Evolutionary conservation across 805 yeast genomes (phyloP).

Genomic region (Lipomyces sp.): DNA sequence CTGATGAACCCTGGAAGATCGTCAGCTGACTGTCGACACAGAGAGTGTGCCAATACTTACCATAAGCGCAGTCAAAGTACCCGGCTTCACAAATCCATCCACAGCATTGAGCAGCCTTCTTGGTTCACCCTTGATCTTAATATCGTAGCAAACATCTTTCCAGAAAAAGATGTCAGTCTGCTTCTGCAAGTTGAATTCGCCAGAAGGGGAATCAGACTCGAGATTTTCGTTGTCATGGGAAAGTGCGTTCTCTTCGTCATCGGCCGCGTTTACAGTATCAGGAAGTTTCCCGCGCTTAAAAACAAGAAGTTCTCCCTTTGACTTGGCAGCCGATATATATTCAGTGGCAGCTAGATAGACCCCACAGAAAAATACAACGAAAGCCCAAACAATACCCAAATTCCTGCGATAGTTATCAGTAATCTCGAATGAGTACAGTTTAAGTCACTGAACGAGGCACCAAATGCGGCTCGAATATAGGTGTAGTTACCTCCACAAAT

Average conservation of each 20-base stretch:
- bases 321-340: conserved; percentile 48
- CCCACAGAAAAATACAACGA: conserved; percentile 57
- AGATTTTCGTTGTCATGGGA: conserved; percentile 20
- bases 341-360: conserved; percentile 63
- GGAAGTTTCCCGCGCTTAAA: conserved; percentile 30
- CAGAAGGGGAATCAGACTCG: conserved; percentile 18
- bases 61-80: conserved; percentile 78
- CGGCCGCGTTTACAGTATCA: conserved; percentile 23
- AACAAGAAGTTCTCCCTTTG: conserved; percentile 36
- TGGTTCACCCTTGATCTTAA: conserved; percentile 63
- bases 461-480: too few species aligned
- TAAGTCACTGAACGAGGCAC: too few species aligned
- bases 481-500: conserved; percentile 54
- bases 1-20: conserved; percentile 63
- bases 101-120: conserved; percentile 66
- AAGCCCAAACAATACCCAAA: conserved; percentile 65
- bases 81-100: conserved; percentile 85
- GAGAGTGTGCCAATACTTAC: conserved; percentile 40
- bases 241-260: conserved; percentile 26
- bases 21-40: not conserved
- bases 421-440: not conserved
- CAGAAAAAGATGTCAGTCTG: conserved; percentile 67
- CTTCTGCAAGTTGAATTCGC: conserved; percentile 26
- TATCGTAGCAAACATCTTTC: conserved; percentile 74
- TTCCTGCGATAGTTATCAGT: conserved; percentile 47